Evolutionary conservation across 768 basidiomycete species (phyloP).

Genomic region (Suillus sp.): DNA sequence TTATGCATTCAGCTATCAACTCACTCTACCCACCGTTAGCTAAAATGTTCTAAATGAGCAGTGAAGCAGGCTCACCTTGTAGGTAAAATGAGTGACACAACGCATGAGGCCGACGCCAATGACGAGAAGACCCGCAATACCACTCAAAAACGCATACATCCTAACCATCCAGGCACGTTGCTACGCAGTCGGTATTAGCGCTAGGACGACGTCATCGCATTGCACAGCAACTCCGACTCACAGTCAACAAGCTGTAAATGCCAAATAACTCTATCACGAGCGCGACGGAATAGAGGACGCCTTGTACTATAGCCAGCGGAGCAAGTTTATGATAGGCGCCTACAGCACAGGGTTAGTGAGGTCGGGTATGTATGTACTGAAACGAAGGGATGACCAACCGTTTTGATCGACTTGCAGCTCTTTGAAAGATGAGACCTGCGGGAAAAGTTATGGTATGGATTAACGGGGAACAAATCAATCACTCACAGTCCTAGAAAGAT

Average conservation of each 20-base stretch:
- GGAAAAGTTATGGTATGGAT: background rate
- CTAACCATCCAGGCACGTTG: conserved; percentile 57
- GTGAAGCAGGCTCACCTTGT: conserved; percentile 53
- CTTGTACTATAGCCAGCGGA: conserved; percentile 59
- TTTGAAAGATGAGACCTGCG: conserved; percentile 64
- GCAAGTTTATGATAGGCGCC: conserved; percentile 47
- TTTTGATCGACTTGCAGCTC: conserved; percentile 48
- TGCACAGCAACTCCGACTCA: conserved; percentile 35
- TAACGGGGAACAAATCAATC: background rate
- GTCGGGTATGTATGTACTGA: background rate
- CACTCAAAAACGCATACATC: conserved; percentile 55
- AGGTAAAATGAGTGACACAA: conserved; percentile 63
- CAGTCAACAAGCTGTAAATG: conserved; percentile 48
- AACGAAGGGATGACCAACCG: conserved; percentile 41
- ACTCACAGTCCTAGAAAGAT: conserved; percentile 27
- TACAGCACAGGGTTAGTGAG: conserved; percentile 28
- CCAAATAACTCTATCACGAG: conserved; percentile 59
- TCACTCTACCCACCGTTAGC: conserved; percentile 43
- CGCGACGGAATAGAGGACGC: conserved; percentile 54
- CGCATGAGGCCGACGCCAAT: conserved; percentile 55
- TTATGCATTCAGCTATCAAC: conserved; percentile 57
- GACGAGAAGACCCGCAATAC: conserved; percentile 49
- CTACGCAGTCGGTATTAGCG: conserved; percentile 33
- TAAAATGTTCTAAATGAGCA: background rate
- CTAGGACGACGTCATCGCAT: background rate